Evolutionary conservation across 192 early-diverging fungal species (phyloP).

Genomic region (Backusella liffmaniae): DNA sequence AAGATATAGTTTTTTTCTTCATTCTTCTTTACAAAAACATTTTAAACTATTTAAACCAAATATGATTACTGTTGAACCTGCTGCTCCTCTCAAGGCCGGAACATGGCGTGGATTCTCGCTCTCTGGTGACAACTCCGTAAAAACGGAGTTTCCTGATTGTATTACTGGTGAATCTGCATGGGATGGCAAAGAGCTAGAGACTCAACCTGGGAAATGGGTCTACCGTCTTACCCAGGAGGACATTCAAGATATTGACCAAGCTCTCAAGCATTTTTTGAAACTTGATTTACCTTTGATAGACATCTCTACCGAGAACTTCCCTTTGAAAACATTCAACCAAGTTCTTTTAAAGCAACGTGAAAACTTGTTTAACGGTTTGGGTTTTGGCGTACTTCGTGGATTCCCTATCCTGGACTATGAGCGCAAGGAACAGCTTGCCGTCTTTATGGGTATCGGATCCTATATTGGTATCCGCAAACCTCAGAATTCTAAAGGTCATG

Average conservation of each 20-base stretch:
- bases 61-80: background rate
- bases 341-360: conserved; percentile 16
- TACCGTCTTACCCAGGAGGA: conserved; percentile 22
- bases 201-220: conserved; percentile 29
- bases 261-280: conserved; percentile 22
- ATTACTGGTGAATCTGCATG: conserved; percentile 22
- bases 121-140: background rate
- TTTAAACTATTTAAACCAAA: background rate
- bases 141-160: conserved; percentile 14
- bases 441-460: conserved; percentile 41
- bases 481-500: conserved; percentile 35
- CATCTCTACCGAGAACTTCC: conserved; percentile 21
- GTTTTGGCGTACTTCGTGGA: conserved; percentile 28
- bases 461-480: conserved; percentile 34
- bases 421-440: conserved; percentile 23
- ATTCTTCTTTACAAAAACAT: background rate
- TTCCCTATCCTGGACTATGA: conserved; percentile 22
- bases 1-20: background rate
- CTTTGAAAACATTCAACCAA: conserved; percentile 18
- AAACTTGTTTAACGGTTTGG: conserved; percentile 25
- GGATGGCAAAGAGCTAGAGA: conserved; percentile 33
- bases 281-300: conserved; percentile 14
- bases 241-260: conserved; percentile 28
- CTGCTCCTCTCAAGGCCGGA: background rate
- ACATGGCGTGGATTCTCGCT: conserved; percentile 16